Evolutionary conservation across 2,329 filamentous ascomycete species (phyloP).

Genomic region (Phaeosphaeriaceae sp.): DNA sequence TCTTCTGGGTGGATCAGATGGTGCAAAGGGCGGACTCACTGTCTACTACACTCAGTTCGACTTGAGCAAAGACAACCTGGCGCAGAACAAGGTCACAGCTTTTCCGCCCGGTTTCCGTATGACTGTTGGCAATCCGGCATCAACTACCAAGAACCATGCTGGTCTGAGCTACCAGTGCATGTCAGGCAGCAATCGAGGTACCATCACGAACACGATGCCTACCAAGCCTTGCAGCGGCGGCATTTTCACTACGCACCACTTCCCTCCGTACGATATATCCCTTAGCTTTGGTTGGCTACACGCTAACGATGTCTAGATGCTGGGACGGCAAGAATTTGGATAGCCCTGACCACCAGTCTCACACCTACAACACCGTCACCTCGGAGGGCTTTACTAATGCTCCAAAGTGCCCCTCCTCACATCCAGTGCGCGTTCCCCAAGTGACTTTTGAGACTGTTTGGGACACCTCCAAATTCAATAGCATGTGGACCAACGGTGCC

Average conservation of each 20-base stretch:
- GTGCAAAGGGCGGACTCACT: slow-evolving; percentile 31
- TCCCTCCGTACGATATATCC: slow-evolving; percentile 27
- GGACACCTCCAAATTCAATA: slow-evolving; percentile 35
- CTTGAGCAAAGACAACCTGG: slow-evolving; percentile 39
- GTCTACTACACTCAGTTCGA: slow-evolving; percentile 42
- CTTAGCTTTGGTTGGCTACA: background rate
- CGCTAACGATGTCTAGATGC: slow-evolving; percentile 24
- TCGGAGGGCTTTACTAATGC: slow-evolving; percentile 30
- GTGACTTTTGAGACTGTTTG: slow-evolving; percentile 33
- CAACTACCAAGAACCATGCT: slow-evolving; percentile 21
- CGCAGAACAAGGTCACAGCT: slow-evolving; percentile 19
- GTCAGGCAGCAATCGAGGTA: slow-evolving; percentile 22
- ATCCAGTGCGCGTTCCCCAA: slow-evolving; percentile 32
- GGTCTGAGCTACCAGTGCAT: slow-evolving; percentile 35
- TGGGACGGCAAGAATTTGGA: slow-evolving; percentile 50
- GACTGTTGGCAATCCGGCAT: slow-evolving; percentile 40
- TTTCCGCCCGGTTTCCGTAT: slow-evolving; percentile 30
- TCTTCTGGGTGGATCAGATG: slow-evolving; percentile 29
- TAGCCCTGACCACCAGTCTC: slow-evolving; percentile 62
- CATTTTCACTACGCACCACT: slow-evolving; percentile 34
- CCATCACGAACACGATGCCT: slow-evolving; percentile 24
- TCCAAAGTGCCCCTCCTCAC: slow-evolving; percentile 25
- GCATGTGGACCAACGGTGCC: slow-evolving; percentile 25
- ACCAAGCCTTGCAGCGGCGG: slow-evolving; percentile 33
- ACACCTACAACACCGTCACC: slow-evolving; percentile 39